Percentiles rank a stretch among this genome's conserved stretches.
Conservation (phyloP, 805 yeast genomes). For the Saturnispora saitoi region DNA sequence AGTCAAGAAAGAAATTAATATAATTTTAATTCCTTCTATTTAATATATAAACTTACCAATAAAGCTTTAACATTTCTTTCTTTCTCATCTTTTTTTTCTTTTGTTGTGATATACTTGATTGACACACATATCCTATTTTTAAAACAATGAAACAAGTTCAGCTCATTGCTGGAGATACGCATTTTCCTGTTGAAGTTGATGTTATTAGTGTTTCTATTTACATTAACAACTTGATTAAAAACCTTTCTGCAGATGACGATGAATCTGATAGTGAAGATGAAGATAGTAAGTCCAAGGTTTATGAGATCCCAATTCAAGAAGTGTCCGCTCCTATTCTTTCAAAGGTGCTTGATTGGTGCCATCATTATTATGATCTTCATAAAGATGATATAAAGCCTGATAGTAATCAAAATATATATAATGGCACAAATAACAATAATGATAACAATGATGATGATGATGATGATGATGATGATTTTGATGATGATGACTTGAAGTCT, state of each 20-base stretch:
- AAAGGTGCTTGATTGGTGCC: conserved; percentile 12
- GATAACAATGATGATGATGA: conserved; percentile 23
- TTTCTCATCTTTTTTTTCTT: no score
- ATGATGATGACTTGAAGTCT: conserved; percentile 51
- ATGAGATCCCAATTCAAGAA: conserved; percentile 10
- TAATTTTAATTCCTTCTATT: no score
- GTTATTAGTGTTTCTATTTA: conserved; percentile 75
- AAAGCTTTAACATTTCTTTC: no score
- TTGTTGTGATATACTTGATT: no score
- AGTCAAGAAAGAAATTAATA: no score
- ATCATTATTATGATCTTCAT: conserved; percentile 9
- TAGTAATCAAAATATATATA: conserved; percentile 15
- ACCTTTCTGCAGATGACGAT: conserved; percentile 29
- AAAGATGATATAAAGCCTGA: neutral
- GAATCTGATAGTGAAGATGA: neutral
- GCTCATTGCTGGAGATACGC: conserved; percentile 51
- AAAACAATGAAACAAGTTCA: neutral
- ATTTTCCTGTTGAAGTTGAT: conserved; percentile 57
- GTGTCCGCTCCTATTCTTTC: conserved; percentile 6
- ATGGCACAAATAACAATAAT: conserved; percentile 15
- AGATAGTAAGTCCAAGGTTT: neutral
- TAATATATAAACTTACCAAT: no score
- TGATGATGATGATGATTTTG: conserved; percentile 29
- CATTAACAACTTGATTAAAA: conserved; percentile 73
- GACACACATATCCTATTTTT: no score